phyloP scores from a whole-genome alignment of 495 filamentous ascomycete species.

The Daldinia concentrica region DNA sequence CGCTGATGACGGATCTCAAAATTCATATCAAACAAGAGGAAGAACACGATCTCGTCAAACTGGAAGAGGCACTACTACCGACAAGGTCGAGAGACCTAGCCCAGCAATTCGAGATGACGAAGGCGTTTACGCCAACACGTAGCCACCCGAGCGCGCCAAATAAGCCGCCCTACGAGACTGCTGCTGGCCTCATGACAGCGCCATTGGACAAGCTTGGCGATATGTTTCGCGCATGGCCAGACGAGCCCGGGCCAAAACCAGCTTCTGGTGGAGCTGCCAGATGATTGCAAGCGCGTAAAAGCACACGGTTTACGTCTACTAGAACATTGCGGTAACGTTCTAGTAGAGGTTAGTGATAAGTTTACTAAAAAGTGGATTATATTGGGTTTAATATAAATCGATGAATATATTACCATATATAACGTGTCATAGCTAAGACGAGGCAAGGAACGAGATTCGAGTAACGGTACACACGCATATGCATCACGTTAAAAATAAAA shows the following conservation, averaged over 20 bases:
- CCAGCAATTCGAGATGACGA: conserved; percentile 64
- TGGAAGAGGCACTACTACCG: conserved; percentile 59
- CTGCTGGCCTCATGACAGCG: conserved; percentile 57
- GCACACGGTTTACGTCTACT: neutral
- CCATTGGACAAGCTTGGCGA: conserved; percentile 63
- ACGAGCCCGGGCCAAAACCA: conserved; percentile 16
- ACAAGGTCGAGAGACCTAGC: conserved; percentile 56
- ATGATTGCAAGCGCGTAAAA: conserved; percentile 2
- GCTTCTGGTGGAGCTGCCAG: conserved; percentile 23
- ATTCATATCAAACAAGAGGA: conserved; percentile 73
- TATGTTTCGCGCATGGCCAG: conserved; percentile 41
- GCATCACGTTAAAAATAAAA: conserved; percentile 17
- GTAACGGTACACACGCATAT: conserved; percentile 1
- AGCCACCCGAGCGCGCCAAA: conserved; percentile 64
- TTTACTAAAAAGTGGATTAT: conserved; percentile 3
- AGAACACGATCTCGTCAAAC: conserved; percentile 60
- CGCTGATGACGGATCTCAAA: conserved; percentile 60
- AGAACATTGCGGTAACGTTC: neutral
- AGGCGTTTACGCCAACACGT: conserved; percentile 67
- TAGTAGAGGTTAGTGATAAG: neutral
- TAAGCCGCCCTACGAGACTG: conserved; percentile 62
- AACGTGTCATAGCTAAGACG: neutral
- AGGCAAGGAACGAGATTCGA: neutral
- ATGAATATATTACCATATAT: conserved; percentile 1
- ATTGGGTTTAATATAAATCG: neutral